Percentiles rank a stretch among this genome's conserved stretches.
These are phyloP conservation scores for Musa schizocarpa DNA, from an alignment of 176 grass and related monocot genomes.

Conservation along the genomic window DNA sequence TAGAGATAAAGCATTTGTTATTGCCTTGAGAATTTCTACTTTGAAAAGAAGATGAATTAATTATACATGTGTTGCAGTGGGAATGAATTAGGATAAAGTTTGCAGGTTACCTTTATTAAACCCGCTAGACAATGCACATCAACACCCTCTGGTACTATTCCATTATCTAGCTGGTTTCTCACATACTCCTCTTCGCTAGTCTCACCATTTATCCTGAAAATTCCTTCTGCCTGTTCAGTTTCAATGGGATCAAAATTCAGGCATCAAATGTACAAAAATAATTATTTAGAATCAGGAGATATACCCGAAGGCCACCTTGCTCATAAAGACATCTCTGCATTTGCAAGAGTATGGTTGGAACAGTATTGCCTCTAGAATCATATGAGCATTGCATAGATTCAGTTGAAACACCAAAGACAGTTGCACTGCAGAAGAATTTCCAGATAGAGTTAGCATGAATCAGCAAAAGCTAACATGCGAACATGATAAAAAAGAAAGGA, in stretches of 20 bases:
- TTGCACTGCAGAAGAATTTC: slow-evolving; percentile 39
- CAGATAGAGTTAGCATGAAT: slow-evolving; percentile 7
- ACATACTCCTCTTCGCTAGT: slow-evolving; percentile 74
- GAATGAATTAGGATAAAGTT: not conserved
- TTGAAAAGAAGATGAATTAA: no score
- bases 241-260: slow-evolving; percentile 8
- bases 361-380: slow-evolving; percentile 77
- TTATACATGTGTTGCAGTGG: no score
- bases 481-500: not conserved
- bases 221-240: slow-evolving; percentile 66
- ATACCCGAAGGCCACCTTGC: slow-evolving; percentile 51
- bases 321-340: slow-evolving; percentile 68
- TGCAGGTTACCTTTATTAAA: slow-evolving; percentile 59
- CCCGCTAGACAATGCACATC: slow-evolving; percentile 73
- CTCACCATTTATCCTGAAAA: slow-evolving; percentile 69
- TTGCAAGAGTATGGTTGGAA: slow-evolving; percentile 70
- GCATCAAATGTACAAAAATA: not conserved
- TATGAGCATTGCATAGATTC: slow-evolving; percentile 76
- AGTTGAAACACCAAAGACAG: slow-evolving; percentile 67
- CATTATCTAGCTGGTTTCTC: slow-evolving; percentile 66
- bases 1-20: no score
- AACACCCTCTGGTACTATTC: slow-evolving; percentile 50
- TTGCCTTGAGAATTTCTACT: no score
- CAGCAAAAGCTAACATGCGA: not conserved
- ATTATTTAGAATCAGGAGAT: not conserved